phyloP scores from a whole-genome alignment of 2,329 filamentous ascomycete genomes.

The Penicillium sclerotigenum region DNA sequence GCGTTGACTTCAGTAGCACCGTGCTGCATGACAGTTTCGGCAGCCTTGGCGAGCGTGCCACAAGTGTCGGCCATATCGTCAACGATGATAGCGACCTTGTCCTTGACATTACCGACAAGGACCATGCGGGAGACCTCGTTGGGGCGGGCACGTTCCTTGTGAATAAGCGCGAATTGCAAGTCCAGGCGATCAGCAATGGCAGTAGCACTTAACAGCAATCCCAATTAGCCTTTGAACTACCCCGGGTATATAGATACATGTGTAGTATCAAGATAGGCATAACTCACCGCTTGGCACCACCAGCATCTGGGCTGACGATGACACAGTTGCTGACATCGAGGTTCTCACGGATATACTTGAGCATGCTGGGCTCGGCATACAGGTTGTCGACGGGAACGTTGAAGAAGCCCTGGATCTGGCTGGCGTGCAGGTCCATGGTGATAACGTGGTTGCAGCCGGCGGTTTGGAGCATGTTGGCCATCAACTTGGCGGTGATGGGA shows the following conservation, averaged over 20 bases:
- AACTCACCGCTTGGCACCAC: conserved; percentile 77
- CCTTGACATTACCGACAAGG: conserved; percentile 88
- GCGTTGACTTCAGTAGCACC: conserved; percentile 86
- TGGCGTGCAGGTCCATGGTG: conserved; percentile 93
- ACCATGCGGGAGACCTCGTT: conserved; percentile 93
- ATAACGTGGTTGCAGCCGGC: conserved; percentile 92
- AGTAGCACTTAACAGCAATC: conserved; percentile 61
- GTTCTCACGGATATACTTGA: conserved; percentile 89
- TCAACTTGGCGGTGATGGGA: conserved; percentile 93
- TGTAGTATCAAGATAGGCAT: background rate
- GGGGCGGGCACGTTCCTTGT: conserved; percentile 89
- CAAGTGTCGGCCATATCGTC: conserved; percentile 98
- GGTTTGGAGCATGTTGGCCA: conserved; percentile 96
- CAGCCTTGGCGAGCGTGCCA: conserved; percentile 83
- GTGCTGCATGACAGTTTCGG: conserved; percentile 80
- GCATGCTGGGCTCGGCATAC: conserved; percentile 88
- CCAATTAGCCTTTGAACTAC: background rate
- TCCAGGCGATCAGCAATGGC: conserved; percentile 90
- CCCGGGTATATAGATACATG: background rate
- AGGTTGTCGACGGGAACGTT: conserved; percentile 78
- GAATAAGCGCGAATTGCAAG: conserved; percentile 87
- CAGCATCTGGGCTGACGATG: conserved; percentile 92
- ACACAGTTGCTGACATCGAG: conserved; percentile 77
- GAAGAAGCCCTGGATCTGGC: conserved; percentile 95
- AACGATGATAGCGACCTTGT: conserved; percentile 91